Evolutionary conservation across 148 eudicot genomes (phyloP), one percentile per base, ranked within the genome.

Genomic region (Fagopyrum homotropicum): DNA sequence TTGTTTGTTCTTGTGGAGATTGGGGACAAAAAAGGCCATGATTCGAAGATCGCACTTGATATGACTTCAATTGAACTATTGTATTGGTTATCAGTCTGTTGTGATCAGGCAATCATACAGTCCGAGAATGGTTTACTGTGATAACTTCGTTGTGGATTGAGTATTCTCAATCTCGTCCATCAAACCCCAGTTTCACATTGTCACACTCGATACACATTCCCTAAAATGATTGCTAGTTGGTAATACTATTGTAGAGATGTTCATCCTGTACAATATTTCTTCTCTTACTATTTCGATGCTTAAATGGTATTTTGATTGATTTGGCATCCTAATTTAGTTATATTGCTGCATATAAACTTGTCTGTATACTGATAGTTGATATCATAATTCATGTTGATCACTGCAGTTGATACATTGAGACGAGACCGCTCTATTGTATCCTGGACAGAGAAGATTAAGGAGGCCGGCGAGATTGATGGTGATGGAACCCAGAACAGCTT

Each of bases 401-500:
- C 40, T 35, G 40, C 40, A 55, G 75, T 81, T 75, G 79, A 83
- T 40, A 11, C 77, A 26, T 52, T 79, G 3, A 52, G 68, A n/a
- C 78, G 70, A 75, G 78, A 50, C 35, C 73, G 59, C 74, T 7
- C 68, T 7, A 46, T 74, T 47, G 79, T 70, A 43, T 75, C 78
- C 15, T 76, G 73, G 68, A 69, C 74, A 1, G 80, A 81, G 74
- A 83, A 82, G 22, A 49, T 83, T 26, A 64, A 78, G 7, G 57
- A 64, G 1, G 84, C 74, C 14, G 79, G 82, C 4, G 79, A 69
- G 22, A n/a, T 79, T 29, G 88, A 80, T 47, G 73, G 72, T 15
- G 81, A 75, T 69, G 83, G 76, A 19, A 81, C 88, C 61, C 85
- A 76, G 51, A 74, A 64, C 74, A 76, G 17, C 74, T 68, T 69